Evolutionary conservation across 768 basidiomycete species (phyloP), one percentile per base, ranked within the genome.

Genomic region (Krasilnikovozyma curviuscula): DNA sequence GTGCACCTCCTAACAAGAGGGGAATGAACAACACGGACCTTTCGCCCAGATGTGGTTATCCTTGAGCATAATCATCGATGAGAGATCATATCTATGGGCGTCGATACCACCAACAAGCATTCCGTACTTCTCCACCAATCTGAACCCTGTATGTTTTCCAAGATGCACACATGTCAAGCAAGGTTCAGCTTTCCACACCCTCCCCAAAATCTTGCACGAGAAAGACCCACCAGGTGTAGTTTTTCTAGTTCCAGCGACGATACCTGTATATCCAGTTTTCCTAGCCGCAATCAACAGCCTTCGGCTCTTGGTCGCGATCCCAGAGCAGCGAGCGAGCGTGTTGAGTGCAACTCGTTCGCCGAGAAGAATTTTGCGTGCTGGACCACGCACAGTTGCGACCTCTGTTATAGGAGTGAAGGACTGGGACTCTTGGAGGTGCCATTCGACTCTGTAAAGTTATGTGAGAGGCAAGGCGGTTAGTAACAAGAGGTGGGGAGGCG

Each of bases 31-130:
- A 13, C 27, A 45, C 71, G 52, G 59, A 79, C 88, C 88, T 35
- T 79, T 82, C 3, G 88, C 91, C 89, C 88, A 95, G 61, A 97
- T 83, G 62, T 98, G 93, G 62, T 98, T 98, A 59, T 98, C 93
- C 66, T 97, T 97, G 59, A 98, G 75, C 93, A 98, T 98, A 60
- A 98, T 89, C 93, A 98, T 97, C 62, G 82, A 83, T 25, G 83
- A 88, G n/a, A 97, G 71, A 64, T 97, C 89, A 56, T 93, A 80
- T 21, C 93, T 76, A 68, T 98, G 93, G 8, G 83, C 69, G 62
- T 98, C 91, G 57, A 95, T 81, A 6, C 93, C 93, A 16, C 93
- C 93, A 13, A 97, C 84, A 38, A 97, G 66, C 93, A 98, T 97
- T 3, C 79, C 93, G 62, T 98, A 95, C 65, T 98, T 98, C 66